Evolutionary conservation across 805 yeast genomes (phyloP).

Genomic region (Candida ulmi): DNA sequence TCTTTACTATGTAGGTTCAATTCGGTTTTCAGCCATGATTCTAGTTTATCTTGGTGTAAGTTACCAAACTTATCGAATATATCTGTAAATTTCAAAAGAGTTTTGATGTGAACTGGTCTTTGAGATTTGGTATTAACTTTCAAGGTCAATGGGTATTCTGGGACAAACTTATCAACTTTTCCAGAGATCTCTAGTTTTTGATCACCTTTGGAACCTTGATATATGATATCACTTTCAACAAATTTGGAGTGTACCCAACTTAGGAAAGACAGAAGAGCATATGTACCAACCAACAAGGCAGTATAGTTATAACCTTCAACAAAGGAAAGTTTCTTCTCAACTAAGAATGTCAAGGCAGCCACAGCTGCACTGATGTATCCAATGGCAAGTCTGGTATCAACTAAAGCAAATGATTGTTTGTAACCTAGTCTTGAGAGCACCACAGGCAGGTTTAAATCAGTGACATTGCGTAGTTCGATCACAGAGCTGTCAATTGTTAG

Average conservation of each 20-base stretch:
- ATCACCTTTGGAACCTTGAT: constrained; percentile 35
- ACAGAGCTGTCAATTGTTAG: constrained; percentile 10
- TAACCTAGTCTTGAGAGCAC: constrained; percentile 29
- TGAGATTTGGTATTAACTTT: constrained; percentile 17
- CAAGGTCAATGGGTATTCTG: constrained; percentile 39
- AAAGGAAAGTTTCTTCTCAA: constrained; percentile 45
- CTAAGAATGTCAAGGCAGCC: constrained; percentile 41
- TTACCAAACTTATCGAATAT: constrained; percentile 36
- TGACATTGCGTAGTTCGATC: constrained; percentile 10
- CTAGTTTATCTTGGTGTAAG: constrained; percentile 35
- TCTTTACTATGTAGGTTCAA: constrained; percentile 28
- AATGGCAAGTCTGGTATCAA: constrained; percentile 43
- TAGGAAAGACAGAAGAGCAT: constrained; percentile 32
- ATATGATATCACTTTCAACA: constrained; percentile 38
- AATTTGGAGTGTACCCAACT: constrained; percentile 32
- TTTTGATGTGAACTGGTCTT: constrained; percentile 10
- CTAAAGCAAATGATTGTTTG: constrained; percentile 33
- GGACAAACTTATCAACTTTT: constrained; percentile 34
- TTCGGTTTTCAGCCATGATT: constrained; percentile 31
- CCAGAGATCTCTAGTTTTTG: constrained; percentile 24
- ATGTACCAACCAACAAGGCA: constrained; percentile 32
- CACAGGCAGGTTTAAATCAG: constrained; percentile 12
- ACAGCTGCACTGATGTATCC: constrained; percentile 45
- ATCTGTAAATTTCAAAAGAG: constrained; percentile 25
- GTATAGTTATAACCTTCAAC: constrained; percentile 37